These are phyloP conservation scores for Nicotiana sylvestris DNA, from an alignment of 257 asterid genomes.

Conservation along the genomic window DNA sequence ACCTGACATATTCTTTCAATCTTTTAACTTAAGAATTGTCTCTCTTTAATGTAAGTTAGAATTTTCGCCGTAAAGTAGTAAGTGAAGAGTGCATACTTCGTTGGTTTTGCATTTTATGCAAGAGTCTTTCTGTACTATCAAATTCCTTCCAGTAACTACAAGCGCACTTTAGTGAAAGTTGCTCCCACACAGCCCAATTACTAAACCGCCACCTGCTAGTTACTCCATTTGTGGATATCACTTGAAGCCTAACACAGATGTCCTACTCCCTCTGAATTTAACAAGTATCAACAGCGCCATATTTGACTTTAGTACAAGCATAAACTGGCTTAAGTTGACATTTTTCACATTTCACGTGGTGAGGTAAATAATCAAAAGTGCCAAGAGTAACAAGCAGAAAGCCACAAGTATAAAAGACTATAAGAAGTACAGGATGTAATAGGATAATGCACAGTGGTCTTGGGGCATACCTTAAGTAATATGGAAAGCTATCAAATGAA, in stretches of 20 bases:
- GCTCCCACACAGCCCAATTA: background rate
- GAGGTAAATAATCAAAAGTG: background rate
- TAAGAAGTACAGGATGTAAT: background rate
- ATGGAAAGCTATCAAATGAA: conserved; percentile 82
- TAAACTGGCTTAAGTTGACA: background rate
- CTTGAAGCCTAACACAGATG: background rate
- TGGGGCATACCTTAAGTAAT: conserved; percentile 60
- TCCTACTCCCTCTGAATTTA: background rate
- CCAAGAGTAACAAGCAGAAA: background rate
- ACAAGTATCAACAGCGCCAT: background rate
- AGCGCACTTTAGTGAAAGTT: background rate
- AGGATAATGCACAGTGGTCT: background rate
- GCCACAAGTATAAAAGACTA: background rate
- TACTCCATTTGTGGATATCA: background rate
- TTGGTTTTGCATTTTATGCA: background rate
- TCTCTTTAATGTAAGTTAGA: background rate
- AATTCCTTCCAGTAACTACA: background rate
- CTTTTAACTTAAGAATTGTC: background rate
- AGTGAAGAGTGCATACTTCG: background rate
- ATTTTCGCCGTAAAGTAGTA: background rate
- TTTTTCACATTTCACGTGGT: background rate
- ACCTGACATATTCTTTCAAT: background rate
- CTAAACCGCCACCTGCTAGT: background rate
- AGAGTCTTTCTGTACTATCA: background rate
- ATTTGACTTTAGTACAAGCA: too few species aligned